phyloP scores from a whole-genome alignment of 306 rosid genomes.

The Leucaena leucocephala region DNA sequence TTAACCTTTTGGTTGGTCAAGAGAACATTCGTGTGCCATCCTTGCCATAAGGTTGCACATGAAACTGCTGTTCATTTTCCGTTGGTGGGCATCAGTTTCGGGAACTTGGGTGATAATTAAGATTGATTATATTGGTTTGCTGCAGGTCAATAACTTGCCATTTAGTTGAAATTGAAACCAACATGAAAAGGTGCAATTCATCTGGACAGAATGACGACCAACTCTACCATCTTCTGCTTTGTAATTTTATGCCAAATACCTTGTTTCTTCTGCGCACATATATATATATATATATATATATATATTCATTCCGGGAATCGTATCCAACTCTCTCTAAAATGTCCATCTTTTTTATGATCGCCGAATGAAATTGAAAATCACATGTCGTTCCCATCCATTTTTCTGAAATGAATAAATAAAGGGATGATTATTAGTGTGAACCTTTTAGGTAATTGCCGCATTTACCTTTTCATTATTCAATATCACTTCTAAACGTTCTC shows the following conservation, averaged over 20 bases:
- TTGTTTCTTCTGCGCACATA: neutral
- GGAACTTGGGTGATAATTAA: neutral
- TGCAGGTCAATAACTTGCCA: neutral
- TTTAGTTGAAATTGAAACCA: neutral
- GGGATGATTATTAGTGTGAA: neutral
- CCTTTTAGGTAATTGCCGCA: neutral
- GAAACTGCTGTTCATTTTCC: neutral
- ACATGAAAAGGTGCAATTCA: neutral
- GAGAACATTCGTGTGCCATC: neutral
- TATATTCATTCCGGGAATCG: neutral
- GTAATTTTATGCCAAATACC: neutral
- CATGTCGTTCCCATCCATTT: neutral
- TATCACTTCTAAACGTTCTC: neutral
- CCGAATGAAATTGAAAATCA: neutral
- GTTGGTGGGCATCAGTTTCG: neutral
- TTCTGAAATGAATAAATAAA: neutral
- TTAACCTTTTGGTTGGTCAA: no score
- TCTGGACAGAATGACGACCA: neutral
- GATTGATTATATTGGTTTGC: neutral
- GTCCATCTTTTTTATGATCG: neutral
- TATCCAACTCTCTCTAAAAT: neutral
- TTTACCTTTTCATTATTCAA: neutral
- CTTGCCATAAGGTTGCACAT: neutral
- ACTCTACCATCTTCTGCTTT: no score
- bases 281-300: no score